Base-by-base conservation (phyloP, 257 asterid genomes). In the Primulina huaijiensis region DNA sequence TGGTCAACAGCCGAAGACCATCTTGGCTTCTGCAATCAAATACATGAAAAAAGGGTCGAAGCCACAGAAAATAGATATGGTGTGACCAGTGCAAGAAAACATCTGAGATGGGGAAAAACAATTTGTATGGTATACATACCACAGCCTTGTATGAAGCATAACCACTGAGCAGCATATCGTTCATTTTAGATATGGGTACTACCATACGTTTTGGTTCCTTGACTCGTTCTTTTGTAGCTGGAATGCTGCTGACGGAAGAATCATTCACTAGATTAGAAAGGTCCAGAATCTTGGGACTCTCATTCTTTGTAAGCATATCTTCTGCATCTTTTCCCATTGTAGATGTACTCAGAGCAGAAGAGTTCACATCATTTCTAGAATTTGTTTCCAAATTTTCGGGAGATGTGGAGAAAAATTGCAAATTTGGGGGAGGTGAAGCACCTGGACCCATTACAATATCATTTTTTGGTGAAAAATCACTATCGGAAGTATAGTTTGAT, bases 1-100 rank as follows among this genome's bases (percentile, higher is more conserved):
- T 74, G 77, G 86, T 91, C 99, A 25, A 66, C 82, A 20, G 76
- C 57, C 31, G 95, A 86, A 74, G 85, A 63, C 96, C 92, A 89
- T 66, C 64, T 77, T 66, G 93, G 85, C 70, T 76, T 89, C 97
- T 94, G 82, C 50, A 79, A 67, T 58, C 37, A 78, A 29, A 80
- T 64, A 25, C 59, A 60, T 71, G 55, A 62, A 72, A 68, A 67
- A 68, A 59, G 2, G 40, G 64, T 25, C 23, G 53, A 46, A 72
- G 46, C 31, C 40, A 34, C 14, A n/a, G 37, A 62, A 19, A 74
- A 7, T 21, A 11, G 20, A 29, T 56, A 38, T 31, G 43, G 16
- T 31, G 30, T 25, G 20, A 75, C 33, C 65, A 58, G n/a, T 35
- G 53, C 56, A 35, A 46, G 17, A 21, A 71, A 52, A 38, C 17